Conservation (phyloP, 768 basidiomycete genomes). For the Xerocomellus chrysenteron region DNA sequence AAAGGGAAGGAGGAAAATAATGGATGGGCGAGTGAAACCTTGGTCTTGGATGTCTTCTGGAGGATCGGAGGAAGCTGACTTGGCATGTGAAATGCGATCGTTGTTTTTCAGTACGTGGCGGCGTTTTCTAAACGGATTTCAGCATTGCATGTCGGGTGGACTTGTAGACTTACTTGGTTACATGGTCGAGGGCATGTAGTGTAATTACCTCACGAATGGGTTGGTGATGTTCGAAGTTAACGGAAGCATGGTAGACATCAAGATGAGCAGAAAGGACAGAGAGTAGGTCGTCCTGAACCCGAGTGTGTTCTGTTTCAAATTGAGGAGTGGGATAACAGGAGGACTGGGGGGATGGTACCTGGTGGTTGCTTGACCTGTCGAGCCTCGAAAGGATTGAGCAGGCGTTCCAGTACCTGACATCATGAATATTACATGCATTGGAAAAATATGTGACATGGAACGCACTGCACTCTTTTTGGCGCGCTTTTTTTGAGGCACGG, state of each 20-base stretch:
- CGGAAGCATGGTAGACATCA: constrained; percentile 74
- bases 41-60: constrained; percentile 89
- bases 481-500: constrained; percentile 30
- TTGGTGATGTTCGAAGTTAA: constrained; percentile 63
- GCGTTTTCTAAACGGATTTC: constrained; percentile 65
- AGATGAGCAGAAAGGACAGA: constrained; percentile 62
- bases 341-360: constrained; percentile 37
- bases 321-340: constrained; percentile 3
- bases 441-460: constrained; percentile 1
- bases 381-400: constrained; percentile 53
- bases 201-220: constrained; percentile 65
- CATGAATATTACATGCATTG: neutral
- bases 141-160: neutral
- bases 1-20: constrained; percentile 91
- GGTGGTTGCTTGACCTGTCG: constrained; percentile 52
- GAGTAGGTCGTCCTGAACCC: constrained; percentile 68
- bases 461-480: constrained; percentile 24
- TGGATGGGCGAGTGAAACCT: constrained; percentile 94
- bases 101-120: constrained; percentile 90
- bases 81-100: constrained; percentile 76
- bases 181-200: constrained; percentile 85
- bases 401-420: constrained; percentile 53
- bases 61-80: constrained; percentile 53
- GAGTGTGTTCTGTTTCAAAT: constrained; percentile 41
- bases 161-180: constrained; percentile 62